Evolutionary conservation across 495 filamentous ascomycete species (phyloP).

Genomic region (Recurvomyces mirabilis): DNA sequence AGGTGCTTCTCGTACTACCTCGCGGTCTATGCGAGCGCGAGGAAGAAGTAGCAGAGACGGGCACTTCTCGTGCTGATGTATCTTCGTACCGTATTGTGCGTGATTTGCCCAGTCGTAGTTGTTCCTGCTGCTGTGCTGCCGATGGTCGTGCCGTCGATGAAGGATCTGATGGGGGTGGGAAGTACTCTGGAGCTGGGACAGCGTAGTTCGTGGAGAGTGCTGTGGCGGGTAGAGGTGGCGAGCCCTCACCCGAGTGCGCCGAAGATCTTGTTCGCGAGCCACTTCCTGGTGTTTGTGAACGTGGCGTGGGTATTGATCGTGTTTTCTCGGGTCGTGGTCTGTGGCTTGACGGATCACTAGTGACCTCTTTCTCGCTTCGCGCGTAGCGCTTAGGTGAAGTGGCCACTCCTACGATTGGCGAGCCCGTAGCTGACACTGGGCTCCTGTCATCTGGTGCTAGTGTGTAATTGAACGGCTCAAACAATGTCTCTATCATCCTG

Average conservation of each 20-base stretch:
- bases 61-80: neutral
- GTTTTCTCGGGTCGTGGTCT: conserved; percentile 2
- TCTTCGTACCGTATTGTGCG: conserved; percentile 25
- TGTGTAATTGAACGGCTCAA: conserved; percentile 94
- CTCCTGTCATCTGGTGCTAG: conserved; percentile 6
- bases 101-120: conserved; percentile 10
- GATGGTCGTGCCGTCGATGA: conserved; percentile 7
- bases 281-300: conserved; percentile 17
- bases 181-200: conserved; percentile 9
- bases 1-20: conserved; percentile 50
- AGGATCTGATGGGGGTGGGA: conserved; percentile 21
- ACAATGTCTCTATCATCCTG: conserved; percentile 85
- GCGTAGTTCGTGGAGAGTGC: conserved; percentile 6
- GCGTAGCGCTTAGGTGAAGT: conserved; percentile 6
- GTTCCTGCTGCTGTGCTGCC: neutral
- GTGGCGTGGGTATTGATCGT: conserved; percentile 19
- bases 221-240: conserved; percentile 25
- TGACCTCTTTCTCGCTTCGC: conserved; percentile 6
- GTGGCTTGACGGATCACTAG: neutral
- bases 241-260: conserved; percentile 30
- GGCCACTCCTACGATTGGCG: neutral
- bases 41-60: neutral
- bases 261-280: conserved; percentile 24
- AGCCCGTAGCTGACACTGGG: neutral
- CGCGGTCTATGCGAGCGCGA: conserved; percentile 30